A percentile compares a stretch with the other conserved stretches of the same genome.
phyloP scores from a whole-genome alignment of 805 yeast genomes.

The Zygoascus bituminiphila region DNA sequence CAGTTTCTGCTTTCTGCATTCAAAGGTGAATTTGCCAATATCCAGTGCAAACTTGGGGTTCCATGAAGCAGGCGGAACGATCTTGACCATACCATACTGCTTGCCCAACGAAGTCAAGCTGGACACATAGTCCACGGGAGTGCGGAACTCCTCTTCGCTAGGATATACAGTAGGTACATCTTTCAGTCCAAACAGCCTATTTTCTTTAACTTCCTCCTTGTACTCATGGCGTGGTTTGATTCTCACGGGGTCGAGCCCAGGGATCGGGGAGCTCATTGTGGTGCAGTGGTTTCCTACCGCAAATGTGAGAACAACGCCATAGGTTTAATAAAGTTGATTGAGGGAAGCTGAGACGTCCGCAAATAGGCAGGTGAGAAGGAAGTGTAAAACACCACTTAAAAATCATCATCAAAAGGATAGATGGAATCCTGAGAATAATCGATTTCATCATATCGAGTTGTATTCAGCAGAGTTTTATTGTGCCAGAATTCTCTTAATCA shows the following conservation, averaged over 20 bases:
- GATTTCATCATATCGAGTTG: too few relatives aligned
- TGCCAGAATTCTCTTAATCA: too few relatives aligned
- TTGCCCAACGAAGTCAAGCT: slow-evolving; percentile 44
- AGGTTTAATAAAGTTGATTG: not conserved
- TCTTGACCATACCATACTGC: slow-evolving; percentile 65
- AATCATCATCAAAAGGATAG: too few relatives aligned
- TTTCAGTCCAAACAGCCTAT: slow-evolving; percentile 29
- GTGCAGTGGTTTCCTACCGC: not conserved
- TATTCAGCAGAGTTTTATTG: too few relatives aligned
- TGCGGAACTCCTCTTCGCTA: slow-evolving; percentile 44
- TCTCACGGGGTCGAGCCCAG: slow-evolving; percentile 12
- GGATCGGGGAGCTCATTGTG: not conserved
- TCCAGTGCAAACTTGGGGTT: slow-evolving; percentile 32
- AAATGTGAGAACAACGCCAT: too few relatives aligned
- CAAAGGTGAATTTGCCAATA: slow-evolving; percentile 26
- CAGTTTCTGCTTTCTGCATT: slow-evolving; percentile 29
- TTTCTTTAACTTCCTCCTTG: slow-evolving; percentile 15
- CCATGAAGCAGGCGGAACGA: slow-evolving; percentile 52
- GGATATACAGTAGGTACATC: slow-evolving; percentile 54
- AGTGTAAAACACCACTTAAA: too few relatives aligned
- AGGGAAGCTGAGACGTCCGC: too few relatives aligned
- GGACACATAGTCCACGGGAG: slow-evolving; percentile 62
- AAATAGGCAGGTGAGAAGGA: too few relatives aligned
- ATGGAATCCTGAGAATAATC: too few relatives aligned
- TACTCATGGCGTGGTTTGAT: slow-evolving; percentile 12